Percentiles rank a stretch among this genome's conserved stretches.
Evolutionary conservation across 1,139 yeast genomes (phyloP).

Genomic region (Magnusiomyces ingens): DNA sequence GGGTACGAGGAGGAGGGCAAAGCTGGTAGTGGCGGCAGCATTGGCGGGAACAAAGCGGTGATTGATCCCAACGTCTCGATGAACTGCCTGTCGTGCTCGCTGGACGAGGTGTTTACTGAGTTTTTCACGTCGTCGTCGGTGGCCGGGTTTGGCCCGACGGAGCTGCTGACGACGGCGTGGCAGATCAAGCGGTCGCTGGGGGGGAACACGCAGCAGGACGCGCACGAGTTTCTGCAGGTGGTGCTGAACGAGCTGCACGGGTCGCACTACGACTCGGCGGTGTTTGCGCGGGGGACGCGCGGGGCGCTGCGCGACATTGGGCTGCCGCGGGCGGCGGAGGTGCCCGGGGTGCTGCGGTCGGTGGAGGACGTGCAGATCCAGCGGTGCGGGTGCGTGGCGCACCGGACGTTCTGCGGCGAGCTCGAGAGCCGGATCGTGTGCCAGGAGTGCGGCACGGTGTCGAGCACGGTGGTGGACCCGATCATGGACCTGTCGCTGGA

Average conservation of each 20-base stretch:
- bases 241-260: slow-evolving; percentile 73
- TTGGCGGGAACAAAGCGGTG: slow-evolving; percentile 4
- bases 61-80: slow-evolving; percentile 6
- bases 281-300: slow-evolving; percentile 7
- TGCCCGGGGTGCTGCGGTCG: slow-evolving; percentile 5
- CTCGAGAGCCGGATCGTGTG: slow-evolving; percentile 72
- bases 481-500: slow-evolving; percentile 85
- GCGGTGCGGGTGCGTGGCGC: slow-evolving; percentile 70
- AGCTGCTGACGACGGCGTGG: slow-evolving; percentile 76
- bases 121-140: slow-evolving; percentile 50
- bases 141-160: slow-evolving; percentile 69
- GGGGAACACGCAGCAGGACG: slow-evolving; percentile 95
- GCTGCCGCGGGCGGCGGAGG: background rate
- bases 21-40: background rate
- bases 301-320: slow-evolving; percentile 2
- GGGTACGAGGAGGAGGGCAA: background rate
- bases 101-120: slow-evolving; percentile 69
- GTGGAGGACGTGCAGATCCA: slow-evolving; percentile 15
- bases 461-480: slow-evolving; percentile 69
- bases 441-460: slow-evolving; percentile 54
- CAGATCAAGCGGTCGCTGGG: slow-evolving; percentile 74
- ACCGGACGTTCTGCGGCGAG: slow-evolving; percentile 69
- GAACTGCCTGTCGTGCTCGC: slow-evolving; percentile 49
- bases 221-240: slow-evolving; percentile 96
- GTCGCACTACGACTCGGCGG: slow-evolving; percentile 21